Base-by-base conservation (phyloP, 2,329 filamentous ascomycete genomes). In the Dactylonectria estremocensis region DNA sequence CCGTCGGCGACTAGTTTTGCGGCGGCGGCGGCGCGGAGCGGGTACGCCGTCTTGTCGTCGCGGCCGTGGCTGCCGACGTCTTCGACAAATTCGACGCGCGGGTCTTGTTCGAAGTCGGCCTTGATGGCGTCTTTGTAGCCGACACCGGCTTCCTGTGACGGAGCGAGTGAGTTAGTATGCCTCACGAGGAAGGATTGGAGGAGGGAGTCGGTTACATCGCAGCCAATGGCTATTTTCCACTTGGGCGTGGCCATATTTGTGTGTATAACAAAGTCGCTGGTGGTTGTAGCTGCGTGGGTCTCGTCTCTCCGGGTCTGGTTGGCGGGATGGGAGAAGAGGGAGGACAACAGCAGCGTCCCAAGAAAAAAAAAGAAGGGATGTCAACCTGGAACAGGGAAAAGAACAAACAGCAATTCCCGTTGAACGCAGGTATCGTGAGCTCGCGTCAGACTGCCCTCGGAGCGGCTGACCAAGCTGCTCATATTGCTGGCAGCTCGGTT, bases 111-210 rank as follows among this genome's bases (percentile, higher is more conserved):
- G 68, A 97, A 89, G 77, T 94, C 91, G 59, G 86, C 84, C 78
- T 93, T 93, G 83, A 97, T 91, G 73, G 89, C 88, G 78, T 91
- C 89, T 82, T 95, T 96, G 88, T 96, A 96, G 73, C 83, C 84
- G 76, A 92, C 87, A 78, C 94, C 94, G 67, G 93, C 93, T 74
- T 94, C 92, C 85, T 88, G 62, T 20, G 2, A 3, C n/a, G 9
- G 16, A 5, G 16, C 6, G 28, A 4, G 24, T 13, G 35, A 22
- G 54, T 55, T 35, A 52, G 50, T 10, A n/a, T 2, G 2, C 43
- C 14, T 52, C 24, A 18, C 11, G 28, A 7, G 13, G 28, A n/a
- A 46, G 46, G 40, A 3, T 8, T 11, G 22, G 11, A 43, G 10
- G 20, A 10, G 28, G 3, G 18, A 24, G 18, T 45, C 14, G 13